Conservation (phyloP, 2,329 filamentous ascomycete genomes). For the Lizonia empirigonia region DNA sequence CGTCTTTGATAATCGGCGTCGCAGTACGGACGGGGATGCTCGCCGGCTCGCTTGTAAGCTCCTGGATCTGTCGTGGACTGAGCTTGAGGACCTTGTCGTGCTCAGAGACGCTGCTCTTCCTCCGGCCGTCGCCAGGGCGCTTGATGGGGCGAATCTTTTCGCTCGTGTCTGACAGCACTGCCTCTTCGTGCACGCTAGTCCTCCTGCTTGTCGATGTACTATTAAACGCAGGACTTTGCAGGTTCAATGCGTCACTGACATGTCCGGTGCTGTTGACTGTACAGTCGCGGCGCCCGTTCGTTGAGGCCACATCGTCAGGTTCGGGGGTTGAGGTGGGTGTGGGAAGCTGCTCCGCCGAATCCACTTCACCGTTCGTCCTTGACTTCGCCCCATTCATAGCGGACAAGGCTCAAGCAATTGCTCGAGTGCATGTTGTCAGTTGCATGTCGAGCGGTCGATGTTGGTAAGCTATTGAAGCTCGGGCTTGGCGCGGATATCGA, state of each 20-base stretch:
- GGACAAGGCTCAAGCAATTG: conserved; percentile 16
- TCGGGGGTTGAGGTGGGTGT: conserved; percentile 37
- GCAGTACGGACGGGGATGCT: conserved; percentile 59
- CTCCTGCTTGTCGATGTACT: conserved; percentile 24
- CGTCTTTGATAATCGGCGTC: conserved; percentile 46
- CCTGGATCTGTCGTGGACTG: conserved; percentile 60
- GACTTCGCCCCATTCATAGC: conserved; percentile 41
- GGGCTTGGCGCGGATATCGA: conserved; percentile 6
- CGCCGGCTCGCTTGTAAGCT: conserved; percentile 60
- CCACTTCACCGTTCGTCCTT: conserved; percentile 25
- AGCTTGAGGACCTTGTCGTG: conserved; percentile 57
- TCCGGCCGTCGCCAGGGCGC: conserved; percentile 42
- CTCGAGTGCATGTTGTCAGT: conserved; percentile 24
- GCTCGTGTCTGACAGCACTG: conserved; percentile 40
- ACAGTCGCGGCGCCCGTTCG: conserved; percentile 15
- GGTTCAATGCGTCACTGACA: conserved; percentile 19
- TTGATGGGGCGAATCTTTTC: conserved; percentile 42
- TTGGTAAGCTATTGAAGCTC: conserved; percentile 3
- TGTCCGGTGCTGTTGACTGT: too few relatives aligned
- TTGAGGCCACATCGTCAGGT: conserved; percentile 30
- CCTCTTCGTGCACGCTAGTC: conserved; percentile 39
- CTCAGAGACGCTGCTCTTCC: conserved; percentile 45
- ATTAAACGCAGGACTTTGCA: conserved; percentile 18
- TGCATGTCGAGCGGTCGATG: conserved; percentile 3
- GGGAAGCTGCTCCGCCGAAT: conserved; percentile 33